Evolutionary conservation across 2,329 filamentous ascomycete genomes (phyloP), one percentile per base, ranked within the genome.

Genomic region (Ilyonectria sp.): DNA sequence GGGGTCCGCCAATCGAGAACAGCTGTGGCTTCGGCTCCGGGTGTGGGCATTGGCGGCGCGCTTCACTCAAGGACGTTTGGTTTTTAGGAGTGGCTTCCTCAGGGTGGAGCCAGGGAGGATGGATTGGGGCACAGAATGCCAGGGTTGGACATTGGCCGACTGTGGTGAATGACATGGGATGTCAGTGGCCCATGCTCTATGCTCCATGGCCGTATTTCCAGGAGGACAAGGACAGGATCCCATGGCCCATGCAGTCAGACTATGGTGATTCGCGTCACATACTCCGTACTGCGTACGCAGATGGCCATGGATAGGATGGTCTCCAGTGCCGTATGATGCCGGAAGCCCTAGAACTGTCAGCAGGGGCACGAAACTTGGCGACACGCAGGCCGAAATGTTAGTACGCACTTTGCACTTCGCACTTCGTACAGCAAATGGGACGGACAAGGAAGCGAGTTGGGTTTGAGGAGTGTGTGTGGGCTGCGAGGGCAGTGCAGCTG

Each of bases 21-120:
- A 74, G 72, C 65, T 65, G 71, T 75, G 71, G 71, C 71, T 76
- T 76, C 69, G 67, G 74, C 69, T 70, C 67, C 71, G 68, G 73
- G 66, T 67, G 64, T 71, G 74, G 63, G 63, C 68, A 68, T 26
- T 69, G 50, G 53, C 50, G 58, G 43, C 44, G 52, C 49, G 40
- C 56, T 67, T 71, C 65, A 55, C 64, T 70, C 67, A 43, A 74
- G 59, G 66, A 72, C 71, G 71, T 72, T 74, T 73, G 58, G 53
- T 65, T 73, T 75, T 67, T 74, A 75, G 71, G 73, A 67, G 70
- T 74, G 71, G 71, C 65, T 74, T 66, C 29, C 50, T 31, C 11
- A 33, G 58, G 69, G 67, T 69, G 70, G 68, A 72, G 47, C 31
- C 57, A 52, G 29, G 50, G 33, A 53, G 31, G 29, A 56, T 71